Base-by-base conservation (phyloP, 495 filamentous ascomycete species). In the Penicillium arizonense region DNA sequence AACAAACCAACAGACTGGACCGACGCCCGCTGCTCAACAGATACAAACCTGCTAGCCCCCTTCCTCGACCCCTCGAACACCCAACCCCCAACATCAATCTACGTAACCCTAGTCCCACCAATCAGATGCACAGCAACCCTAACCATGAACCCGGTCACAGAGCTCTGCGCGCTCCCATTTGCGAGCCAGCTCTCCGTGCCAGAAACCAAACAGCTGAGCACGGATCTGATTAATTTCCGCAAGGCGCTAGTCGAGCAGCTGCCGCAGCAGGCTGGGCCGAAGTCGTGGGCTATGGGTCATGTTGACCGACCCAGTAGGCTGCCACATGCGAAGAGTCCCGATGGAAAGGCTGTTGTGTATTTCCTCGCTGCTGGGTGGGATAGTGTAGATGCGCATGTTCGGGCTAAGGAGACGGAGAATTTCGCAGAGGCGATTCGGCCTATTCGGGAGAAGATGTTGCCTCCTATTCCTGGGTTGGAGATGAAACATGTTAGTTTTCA, bases 321-420 rank as follows among this genome's bases (percentile, higher is more conserved):
- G 38, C 28, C 57, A 30, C 71, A 77, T 56, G 57, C 50, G 24
- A 59, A 64, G 14, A 71, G 63, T 55, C 57, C 63, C 37, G 69
- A 57, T 37, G 75, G 67, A 20, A 63, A 70, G 55, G 71, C 71
- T 18, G 69, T 70, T 33, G 57, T 70, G 42, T 61, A 69, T 37
- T 54, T 82, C 0, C 50, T 77, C 28, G 65, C 52, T 13, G 36
- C 80, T 24, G 84, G 81, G 3, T 87, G 83, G 82, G 69, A 75
- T 18, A 80, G 70, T 53, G 63, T 78, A 9, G 80, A 85, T 33
- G 69, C 66, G 50, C 82, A 85, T 62, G 60, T 66, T 65, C 51
- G 62, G 51, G 77, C 70, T 21, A 72, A 76, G 46, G 69, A 74
- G 48, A 75, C 73, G 12, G 57, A 75, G 45, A 67, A 59, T 16